These are phyloP conservation scores for Fusarium torulosum DNA, from an alignment of 2,329 filamentous ascomycete species.

Conservation along the genomic window DNA sequence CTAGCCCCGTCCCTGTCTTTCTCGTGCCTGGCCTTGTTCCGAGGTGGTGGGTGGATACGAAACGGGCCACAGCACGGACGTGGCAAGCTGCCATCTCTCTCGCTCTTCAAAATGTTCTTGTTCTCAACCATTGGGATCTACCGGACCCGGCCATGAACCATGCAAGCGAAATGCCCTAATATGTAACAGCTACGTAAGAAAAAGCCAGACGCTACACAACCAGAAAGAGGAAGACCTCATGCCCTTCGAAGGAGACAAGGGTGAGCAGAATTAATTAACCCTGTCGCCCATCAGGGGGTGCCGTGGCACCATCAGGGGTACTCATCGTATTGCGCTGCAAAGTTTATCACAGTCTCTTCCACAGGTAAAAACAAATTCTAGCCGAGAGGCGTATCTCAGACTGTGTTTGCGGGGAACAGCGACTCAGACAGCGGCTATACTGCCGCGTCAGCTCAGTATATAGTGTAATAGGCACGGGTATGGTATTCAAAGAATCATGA, in stretches of 20 bases:
- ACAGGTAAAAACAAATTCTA: constrained; percentile 6
- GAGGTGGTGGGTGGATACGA: constrained; percentile 27
- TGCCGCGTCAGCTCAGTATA: constrained; percentile 9
- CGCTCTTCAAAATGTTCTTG: constrained; percentile 13
- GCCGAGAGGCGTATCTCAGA: constrained; percentile 3
- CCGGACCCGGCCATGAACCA: constrained; percentile 36
- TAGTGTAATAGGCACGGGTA: neutral
- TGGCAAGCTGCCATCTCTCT: constrained; percentile 42
- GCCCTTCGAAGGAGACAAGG: constrained; percentile 24
- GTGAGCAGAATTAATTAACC: constrained; percentile 19
- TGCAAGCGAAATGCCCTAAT: constrained; percentile 35
- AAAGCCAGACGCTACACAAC: constrained; percentile 25
- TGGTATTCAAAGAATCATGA: constrained; percentile 4
- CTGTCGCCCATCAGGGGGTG: constrained; percentile 34
- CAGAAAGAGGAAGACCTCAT: constrained; percentile 22
- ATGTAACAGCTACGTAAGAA: constrained; percentile 26
- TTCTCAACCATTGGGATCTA: constrained; percentile 40
- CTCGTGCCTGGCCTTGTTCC: constrained; percentile 26
- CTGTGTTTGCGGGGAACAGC: constrained; percentile 3
- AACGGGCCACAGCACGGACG: constrained; percentile 41
- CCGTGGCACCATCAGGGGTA: constrained; percentile 41
- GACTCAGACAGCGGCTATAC: constrained; percentile 9
- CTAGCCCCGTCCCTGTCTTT: constrained; percentile 27
- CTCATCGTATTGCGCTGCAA: constrained; percentile 25
- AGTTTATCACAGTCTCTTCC: constrained; percentile 16